Evolutionary conservation across 2,329 filamentous ascomycete genomes (phyloP), one percentile per base, ranked within the genome.

Genomic region (Calonectria pseudoreteaudii): DNA sequence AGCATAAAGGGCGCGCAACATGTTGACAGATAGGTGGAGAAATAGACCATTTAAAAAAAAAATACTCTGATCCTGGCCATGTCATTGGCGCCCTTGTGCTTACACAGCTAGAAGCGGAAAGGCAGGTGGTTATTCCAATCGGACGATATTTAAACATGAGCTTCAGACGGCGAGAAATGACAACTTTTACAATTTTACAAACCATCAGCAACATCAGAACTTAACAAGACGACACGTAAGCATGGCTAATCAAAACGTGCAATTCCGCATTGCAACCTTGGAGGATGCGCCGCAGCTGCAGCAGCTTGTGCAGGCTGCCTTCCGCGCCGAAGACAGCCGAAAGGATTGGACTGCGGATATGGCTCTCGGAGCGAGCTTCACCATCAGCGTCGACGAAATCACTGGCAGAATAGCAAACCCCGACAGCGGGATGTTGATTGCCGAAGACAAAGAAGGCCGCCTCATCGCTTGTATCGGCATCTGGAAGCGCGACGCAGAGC

Each of bases 341-440:
- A 71, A 81, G 68, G 66, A 78, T 66, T 80, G 79, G 79, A 83
- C 83, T 0, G 86, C 80, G 5, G 78, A 85, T 68, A 77, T 82
- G 41, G 80, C 80, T 90, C 88, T 95, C 10, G 94, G 91, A 56
- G 94, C 93, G 14, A 91, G 88, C 65, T 95, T 94, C 84, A 93
- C 90, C 3, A 93, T 93, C 2, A 88, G 89, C 65, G 93, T 94
- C 79, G 90, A 93, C 72, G 91, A 93, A 81, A 82, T 88, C 26
- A 91, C 91, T 0, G 91, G 93, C 14, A 90, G 86, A 5, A 85
- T 87, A 64, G 58, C 66, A 18, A 77, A 76, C 0, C 77, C 80
- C 0, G 77, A 84, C 23, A 77, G 78, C 11, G 81, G 70, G 0
- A 79, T 84, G n/a, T 67, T 86, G 4, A 78, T 84, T 34, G 83